A percentile compares a stretch with the other conserved stretches of the same genome.
These are phyloP conservation scores for Xylaria palmicola DNA, from an alignment of 495 filamentous ascomycete genomes.

Conservation along the genomic window DNA sequence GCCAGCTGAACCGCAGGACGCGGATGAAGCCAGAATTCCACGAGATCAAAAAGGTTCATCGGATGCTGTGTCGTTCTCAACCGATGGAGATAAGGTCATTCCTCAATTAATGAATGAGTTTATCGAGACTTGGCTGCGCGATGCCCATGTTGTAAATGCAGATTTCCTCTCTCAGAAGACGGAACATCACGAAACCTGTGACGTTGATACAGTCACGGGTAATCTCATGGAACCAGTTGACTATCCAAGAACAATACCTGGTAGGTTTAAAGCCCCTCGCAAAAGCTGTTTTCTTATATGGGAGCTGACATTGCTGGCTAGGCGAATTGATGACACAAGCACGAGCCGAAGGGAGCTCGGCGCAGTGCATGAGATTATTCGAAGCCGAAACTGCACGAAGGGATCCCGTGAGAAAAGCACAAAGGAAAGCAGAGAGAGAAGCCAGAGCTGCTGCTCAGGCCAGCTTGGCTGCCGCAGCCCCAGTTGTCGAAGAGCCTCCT, in stretches of 20 bases:
- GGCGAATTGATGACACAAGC: not conserved
- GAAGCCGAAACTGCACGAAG: not conserved
- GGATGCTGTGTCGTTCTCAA: not conserved
- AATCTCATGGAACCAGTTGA: constrained; percentile 25
- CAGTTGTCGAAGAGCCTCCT: not conserved
- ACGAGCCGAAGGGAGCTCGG: not conserved
- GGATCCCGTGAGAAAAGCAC: not conserved
- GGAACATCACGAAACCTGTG: constrained; percentile 25
- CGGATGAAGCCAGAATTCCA: not conserved
- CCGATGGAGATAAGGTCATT: not conserved
- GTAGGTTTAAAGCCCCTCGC: not conserved
- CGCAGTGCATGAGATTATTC: not conserved
- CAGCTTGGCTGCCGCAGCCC: not conserved
- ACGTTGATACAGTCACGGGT: constrained; percentile 34
- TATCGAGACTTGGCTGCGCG: constrained; percentile 8
- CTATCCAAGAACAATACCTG: constrained; percentile 21
- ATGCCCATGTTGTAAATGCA: constrained; percentile 10
- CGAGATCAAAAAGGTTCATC: not conserved
- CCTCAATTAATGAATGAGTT: not conserved
- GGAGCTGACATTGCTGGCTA: not conserved
- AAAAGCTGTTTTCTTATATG: not conserved
- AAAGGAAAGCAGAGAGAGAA: not conserved
- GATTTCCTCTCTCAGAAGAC: constrained; percentile 14
- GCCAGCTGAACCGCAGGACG: not conserved
- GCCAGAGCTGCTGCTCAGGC: not conserved